Evolutionary conservation across 306 rosid genomes (phyloP).

Genomic region (Fragaria ananassa): DNA sequence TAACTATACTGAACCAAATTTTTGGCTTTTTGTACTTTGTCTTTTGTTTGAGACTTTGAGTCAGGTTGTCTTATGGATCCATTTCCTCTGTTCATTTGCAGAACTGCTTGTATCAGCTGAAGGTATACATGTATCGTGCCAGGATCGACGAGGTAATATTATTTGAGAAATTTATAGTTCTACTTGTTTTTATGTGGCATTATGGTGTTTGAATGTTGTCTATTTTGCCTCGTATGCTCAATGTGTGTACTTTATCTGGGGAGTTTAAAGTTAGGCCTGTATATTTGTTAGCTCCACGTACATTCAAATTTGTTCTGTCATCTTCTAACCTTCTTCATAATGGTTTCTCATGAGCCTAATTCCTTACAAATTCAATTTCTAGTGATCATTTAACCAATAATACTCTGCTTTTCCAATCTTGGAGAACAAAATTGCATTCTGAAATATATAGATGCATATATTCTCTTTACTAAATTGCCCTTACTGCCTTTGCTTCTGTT

Average conservation of each 20-base stretch:
- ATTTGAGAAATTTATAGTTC: constrained; percentile 59
- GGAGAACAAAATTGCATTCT: no score
- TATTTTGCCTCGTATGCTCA: neutral
- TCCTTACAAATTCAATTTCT: no score
- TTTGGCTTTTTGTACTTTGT: no score
- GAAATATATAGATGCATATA: no score
- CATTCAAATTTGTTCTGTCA: no score
- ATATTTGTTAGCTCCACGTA: no score
- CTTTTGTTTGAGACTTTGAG: neutral
- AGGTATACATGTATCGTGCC: constrained; percentile 77
- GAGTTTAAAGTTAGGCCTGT: neutral
- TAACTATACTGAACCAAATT: neutral
- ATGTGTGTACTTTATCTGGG: neutral
- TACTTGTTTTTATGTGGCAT: neutral
- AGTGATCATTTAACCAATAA: no score
- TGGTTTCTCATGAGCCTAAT: no score
- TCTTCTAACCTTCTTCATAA: no score
- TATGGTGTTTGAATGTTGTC: neutral
- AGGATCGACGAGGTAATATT: no score
- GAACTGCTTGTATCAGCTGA: constrained; percentile 50
- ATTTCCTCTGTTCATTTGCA: constrained; percentile 22
- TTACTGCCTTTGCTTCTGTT: no score
- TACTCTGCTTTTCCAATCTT: no score
- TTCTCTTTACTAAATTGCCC: neutral
- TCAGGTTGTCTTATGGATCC: constrained; percentile 9